phyloP scores from a whole-genome alignment of 805 yeast genomes.

The Wickerhamomyces mucosus region DNA sequence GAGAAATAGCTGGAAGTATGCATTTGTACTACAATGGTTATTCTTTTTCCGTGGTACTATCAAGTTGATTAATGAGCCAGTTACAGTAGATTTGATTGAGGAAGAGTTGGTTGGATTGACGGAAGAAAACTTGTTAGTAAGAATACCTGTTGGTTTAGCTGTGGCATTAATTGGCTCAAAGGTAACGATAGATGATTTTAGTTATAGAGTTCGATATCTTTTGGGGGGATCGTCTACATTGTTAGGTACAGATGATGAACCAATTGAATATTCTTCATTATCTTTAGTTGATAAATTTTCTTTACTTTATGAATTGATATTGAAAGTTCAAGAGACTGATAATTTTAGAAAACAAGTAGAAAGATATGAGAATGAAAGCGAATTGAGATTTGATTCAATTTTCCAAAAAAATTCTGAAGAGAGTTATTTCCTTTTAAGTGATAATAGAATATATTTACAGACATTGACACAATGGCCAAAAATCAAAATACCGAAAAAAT shows the following conservation, averaged over 20 bases:
- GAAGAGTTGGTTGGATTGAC: conserved; percentile 44
- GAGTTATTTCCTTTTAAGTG: conserved; percentile 34
- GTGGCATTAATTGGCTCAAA: conserved; percentile 15
- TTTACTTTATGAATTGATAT: conserved; percentile 34
- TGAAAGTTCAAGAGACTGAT: conserved; percentile 32
- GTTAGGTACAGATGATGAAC: conserved; percentile 18
- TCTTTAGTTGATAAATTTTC: conserved; percentile 39
- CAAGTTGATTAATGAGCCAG: conserved; percentile 39
- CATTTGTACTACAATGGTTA: conserved; percentile 45
- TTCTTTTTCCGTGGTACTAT: conserved; percentile 42
- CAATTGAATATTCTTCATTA: conserved; percentile 29
- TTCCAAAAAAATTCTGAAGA: conserved; percentile 13
- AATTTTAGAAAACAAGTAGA: conserved; percentile 41
- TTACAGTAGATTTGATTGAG: conserved; percentile 48
- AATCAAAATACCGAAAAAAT: conserved; percentile 26
- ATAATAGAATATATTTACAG: conserved; percentile 40
- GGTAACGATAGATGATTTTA: conserved; percentile 16
- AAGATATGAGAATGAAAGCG: conserved; percentile 21
- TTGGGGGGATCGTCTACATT: conserved; percentile 15
- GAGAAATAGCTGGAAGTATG: conserved; percentile 28
- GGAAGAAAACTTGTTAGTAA: conserved; percentile 33
- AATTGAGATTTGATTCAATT: conserved; percentile 24
- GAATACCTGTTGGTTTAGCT: conserved; percentile 25
- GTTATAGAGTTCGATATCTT: conserved; percentile 18
- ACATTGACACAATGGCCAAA: conserved; percentile 21